Percentiles rank a stretch among this genome's conserved stretches.
phyloP scores from a whole-genome alignment of 2,329 filamentous ascomycete genomes.

The Boeremia lycopersici region DNA sequence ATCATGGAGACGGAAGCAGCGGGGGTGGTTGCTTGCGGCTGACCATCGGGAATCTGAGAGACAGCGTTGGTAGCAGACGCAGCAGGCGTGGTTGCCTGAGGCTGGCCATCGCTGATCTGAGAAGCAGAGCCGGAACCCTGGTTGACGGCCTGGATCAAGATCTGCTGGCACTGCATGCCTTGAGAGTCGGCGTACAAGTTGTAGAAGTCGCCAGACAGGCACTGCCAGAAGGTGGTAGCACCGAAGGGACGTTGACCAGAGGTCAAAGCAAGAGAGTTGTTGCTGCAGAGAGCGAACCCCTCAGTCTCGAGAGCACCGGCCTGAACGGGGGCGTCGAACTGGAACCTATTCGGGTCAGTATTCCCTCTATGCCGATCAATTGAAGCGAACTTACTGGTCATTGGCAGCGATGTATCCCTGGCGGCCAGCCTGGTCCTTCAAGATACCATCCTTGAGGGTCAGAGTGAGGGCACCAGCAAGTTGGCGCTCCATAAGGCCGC shows the following conservation, averaged over 20 bases:
- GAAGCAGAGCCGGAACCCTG: constrained; percentile 17
- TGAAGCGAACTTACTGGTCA: constrained; percentile 59
- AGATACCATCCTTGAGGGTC: constrained; percentile 65
- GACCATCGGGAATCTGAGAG: constrained; percentile 23
- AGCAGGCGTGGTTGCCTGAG: constrained; percentile 22
- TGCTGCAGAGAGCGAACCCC: constrained; percentile 74
- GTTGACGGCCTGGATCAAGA: constrained; percentile 37
- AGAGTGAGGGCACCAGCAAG: constrained; percentile 60
- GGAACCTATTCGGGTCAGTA: constrained; percentile 42
- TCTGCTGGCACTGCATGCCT: constrained; percentile 68
- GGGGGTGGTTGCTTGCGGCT: constrained; percentile 27
- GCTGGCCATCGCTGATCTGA: constrained; percentile 35
- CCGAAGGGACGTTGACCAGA: constrained; percentile 31
- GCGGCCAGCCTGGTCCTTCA: constrained; percentile 69
- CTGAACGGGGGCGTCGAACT: constrained; percentile 58
- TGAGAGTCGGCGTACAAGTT: constrained; percentile 78
- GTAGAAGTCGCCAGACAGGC: constrained; percentile 75
- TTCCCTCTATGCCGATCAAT: too few species aligned
- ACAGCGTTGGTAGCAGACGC: constrained; percentile 15
- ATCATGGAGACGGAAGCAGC: constrained; percentile 13
- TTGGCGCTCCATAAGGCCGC: constrained; percentile 36
- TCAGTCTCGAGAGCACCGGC: constrained; percentile 71
- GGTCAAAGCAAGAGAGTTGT: constrained; percentile 72
- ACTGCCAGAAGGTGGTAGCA: constrained; percentile 74
- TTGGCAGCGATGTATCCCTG: constrained; percentile 82